Evolutionary conservation across 805 yeast species (phyloP), one percentile per base, ranked within the genome.

Genomic region (Barnettozyma sucrosica): DNA sequence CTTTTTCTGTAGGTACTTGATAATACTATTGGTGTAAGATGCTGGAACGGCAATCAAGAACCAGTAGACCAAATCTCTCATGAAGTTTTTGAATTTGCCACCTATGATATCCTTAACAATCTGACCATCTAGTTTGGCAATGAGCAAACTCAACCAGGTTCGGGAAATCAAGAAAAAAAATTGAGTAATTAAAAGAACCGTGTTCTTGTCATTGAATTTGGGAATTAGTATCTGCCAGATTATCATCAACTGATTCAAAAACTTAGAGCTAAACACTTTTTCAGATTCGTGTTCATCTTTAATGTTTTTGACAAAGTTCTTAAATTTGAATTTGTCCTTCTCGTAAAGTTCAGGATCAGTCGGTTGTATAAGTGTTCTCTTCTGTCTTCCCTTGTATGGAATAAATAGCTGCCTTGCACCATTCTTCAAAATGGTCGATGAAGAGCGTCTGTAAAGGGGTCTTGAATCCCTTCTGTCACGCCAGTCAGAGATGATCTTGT

Each of bases 11-110:
- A 90, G 68, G 58, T 77, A 87, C 61, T 85, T 86, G 61, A 90
- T 90, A 49, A 92, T 89, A 42, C 96, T 85, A 65, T 90, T 90
- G 28, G 96, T 85, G 64, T 88, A 90, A 3, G 93, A 82, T 0
- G 97, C 95, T 2, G 98, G 98, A 52, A 90, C 80, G 1, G 97
- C 97, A 61, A 90, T 81, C 50, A 86, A 66, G 49, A 90, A 79
- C 97, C 97, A 90, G 64, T 85, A 85, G 9, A 80, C 75, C 64
- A 90, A 71, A 63, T 90, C 96, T 50, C 86, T 71, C 36, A 81
- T 64, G 57, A 90, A 90, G 45, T 83, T 82, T 54, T 71, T 76
- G 18, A 89, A 88, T 53, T 83, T 80, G 16, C 89, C 89, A 16
- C 89, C 83, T 55, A 90, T 88, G 60, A 90, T 77, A 64, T 89